phyloP scores from a whole-genome alignment of 129 eudicot genomes.

The Smallanthus sonchifolius region DNA sequence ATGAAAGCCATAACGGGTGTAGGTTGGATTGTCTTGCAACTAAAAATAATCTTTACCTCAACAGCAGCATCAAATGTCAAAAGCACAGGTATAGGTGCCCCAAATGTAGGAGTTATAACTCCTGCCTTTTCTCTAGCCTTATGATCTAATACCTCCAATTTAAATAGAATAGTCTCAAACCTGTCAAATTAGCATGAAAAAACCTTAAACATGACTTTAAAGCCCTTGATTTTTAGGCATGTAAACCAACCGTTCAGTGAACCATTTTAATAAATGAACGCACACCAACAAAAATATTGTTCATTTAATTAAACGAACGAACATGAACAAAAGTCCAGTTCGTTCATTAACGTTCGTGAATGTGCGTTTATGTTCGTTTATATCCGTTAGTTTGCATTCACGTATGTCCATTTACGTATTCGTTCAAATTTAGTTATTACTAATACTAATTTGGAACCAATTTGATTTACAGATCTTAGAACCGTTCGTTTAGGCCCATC shows the following conservation, averaged over 20 bases:
- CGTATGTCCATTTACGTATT: neutral
- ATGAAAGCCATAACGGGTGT: neutral
- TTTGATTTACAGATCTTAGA: neutral
- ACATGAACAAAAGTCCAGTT: neutral
- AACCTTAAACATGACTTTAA: neutral
- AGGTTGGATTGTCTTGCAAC: neutral
- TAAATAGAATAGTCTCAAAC: conserved; percentile 65
- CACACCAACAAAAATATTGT: neutral
- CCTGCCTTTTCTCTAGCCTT: conserved; percentile 98
- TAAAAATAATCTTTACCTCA: conserved; percentile 50
- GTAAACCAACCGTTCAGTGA: neutral
- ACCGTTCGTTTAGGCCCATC: neutral
- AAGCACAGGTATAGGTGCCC: conserved; percentile 82
- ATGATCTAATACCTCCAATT: conserved; percentile 86
- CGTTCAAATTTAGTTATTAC: neutral
- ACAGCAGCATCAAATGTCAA: conserved; percentile 88
- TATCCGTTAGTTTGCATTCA: neutral
- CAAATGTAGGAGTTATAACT: conserved; percentile 78
- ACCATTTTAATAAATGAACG: neutral
- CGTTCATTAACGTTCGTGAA: neutral
- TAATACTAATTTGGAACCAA: neutral
- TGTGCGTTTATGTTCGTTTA: neutral
- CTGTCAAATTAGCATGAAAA: conserved; percentile 40
- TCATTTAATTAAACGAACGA: neutral
- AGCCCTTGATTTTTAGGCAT: neutral